These are phyloP conservation scores for Cladosporium sp. DNA, from an alignment of 2,329 filamentous ascomycete genomes.

Conservation along the genomic window DNA sequence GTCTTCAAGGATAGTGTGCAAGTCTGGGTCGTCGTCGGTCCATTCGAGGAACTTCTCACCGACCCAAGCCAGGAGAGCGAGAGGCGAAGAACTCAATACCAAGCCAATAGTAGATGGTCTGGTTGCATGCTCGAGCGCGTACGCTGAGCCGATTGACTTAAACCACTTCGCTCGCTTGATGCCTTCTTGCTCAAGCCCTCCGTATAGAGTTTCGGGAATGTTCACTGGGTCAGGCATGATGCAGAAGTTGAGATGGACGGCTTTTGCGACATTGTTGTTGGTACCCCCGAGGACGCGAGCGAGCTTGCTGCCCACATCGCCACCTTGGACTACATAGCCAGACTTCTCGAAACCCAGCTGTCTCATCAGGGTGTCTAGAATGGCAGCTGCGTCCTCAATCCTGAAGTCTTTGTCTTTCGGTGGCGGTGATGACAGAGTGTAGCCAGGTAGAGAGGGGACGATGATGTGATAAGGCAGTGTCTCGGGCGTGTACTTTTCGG, in stretches of 20 bases:
- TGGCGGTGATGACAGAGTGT: conserved; percentile 50
- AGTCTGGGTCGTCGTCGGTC: conserved; percentile 47
- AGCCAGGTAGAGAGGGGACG: conserved; percentile 57
- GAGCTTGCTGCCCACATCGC: conserved; percentile 54
- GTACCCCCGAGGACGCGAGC: conserved; percentile 37
- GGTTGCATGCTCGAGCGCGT: conserved; percentile 56
- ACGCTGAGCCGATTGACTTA: conserved; percentile 48
- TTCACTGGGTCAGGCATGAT: conserved; percentile 30
- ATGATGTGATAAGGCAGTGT: conserved; percentile 59
- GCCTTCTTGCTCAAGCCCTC: conserved; percentile 42
- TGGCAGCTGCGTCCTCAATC: conserved; percentile 42
- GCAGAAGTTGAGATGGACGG: conserved; percentile 35
- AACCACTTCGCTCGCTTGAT: conserved; percentile 46
- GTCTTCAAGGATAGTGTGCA: conserved; percentile 49
- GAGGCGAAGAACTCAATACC: conserved; percentile 54
- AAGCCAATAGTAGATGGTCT: conserved; percentile 60
- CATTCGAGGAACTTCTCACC: conserved; percentile 59
- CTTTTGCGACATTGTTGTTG: conserved; percentile 40
- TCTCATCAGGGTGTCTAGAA: conserved; percentile 54
- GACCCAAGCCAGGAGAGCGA: conserved; percentile 62
- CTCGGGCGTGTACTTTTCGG: conserved; percentile 50
- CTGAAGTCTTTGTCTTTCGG: conserved; percentile 50
- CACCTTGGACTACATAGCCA: conserved; percentile 58
- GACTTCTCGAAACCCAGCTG: conserved; percentile 50
- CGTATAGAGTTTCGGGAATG: conserved; percentile 26